phyloP scores from a whole-genome alignment of 176 grass and related monocot genomes.

The Secale cereale region DNA sequence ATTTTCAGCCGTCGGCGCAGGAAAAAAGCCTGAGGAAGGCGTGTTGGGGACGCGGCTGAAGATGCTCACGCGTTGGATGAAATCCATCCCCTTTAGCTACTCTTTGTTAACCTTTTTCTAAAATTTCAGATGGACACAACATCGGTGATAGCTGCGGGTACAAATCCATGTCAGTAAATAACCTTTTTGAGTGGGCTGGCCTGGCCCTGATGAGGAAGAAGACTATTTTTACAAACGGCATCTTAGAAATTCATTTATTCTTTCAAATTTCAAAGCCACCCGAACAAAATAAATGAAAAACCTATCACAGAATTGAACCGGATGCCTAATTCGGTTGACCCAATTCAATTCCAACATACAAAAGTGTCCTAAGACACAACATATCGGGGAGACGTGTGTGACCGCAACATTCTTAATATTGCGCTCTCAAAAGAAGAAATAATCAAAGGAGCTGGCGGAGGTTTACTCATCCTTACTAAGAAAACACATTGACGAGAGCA shows the following conservation, averaged over 20 bases:
- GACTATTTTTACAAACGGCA: background rate
- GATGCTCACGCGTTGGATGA: no score
- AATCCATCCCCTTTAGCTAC: background rate
- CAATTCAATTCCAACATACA: background rate
- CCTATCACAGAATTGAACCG: background rate
- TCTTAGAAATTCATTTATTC: no score
- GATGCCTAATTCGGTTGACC: background rate
- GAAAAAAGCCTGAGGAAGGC: no score
- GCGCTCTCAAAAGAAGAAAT: background rate
- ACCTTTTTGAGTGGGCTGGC: no score
- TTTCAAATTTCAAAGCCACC: background rate
- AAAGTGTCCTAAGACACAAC: background rate
- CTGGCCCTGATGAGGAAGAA: background rate
- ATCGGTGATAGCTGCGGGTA: no score
- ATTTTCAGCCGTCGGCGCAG: no score
- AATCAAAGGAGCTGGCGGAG: background rate
- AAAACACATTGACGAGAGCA: background rate
- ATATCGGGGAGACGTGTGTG: background rate
- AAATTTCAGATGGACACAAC: background rate
- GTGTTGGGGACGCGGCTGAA: no score
- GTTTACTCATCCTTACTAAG: background rate
- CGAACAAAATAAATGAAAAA: background rate
- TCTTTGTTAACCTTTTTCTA: background rate
- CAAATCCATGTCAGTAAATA: no score
- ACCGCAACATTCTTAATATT: background rate